Percentiles rank a stretch among this genome's conserved stretches.
Conservation (phyloP, 2,329 filamentous ascomycete genomes). For the Scedosporium aurantiacum region DNA sequence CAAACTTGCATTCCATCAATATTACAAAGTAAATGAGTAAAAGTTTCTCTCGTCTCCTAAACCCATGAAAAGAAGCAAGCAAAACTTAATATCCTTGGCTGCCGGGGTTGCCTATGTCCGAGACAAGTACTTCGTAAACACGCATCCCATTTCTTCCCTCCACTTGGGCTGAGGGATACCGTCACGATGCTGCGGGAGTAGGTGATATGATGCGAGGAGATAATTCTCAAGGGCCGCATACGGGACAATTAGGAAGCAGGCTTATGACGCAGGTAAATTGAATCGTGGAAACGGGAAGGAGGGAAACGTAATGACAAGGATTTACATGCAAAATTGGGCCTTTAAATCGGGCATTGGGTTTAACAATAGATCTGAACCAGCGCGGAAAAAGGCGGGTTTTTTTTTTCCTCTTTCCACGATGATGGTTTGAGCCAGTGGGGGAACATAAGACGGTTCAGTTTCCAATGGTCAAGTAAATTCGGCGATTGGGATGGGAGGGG, state of each 20-base stretch:
- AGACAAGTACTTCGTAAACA: too few species aligned
- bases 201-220: background rate
- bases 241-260: background rate
- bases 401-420: background rate
- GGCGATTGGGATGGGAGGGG: background rate
- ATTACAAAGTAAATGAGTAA: too few species aligned
- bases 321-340: background rate
- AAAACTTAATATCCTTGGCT: too few species aligned
- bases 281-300: background rate
- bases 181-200: background rate
- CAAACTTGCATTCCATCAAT: too few species aligned
- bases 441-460: background rate
- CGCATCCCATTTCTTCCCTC: too few species aligned
- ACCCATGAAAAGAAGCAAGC: background rate
- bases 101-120: too few species aligned
- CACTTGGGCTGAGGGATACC: background rate
- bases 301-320: background rate
- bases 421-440: background rate
- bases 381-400: background rate
- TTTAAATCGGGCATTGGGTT: background rate
- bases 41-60: background rate
- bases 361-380: background rate
- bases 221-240: background rate
- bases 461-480: background rate
- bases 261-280: background rate